Percentiles rank a stretch among this genome's conserved stretches.
These are phyloP conservation scores for Trichoderma atrobrunneum DNA, from an alignment of 2,329 filamentous ascomycete species.

Conservation along the genomic window DNA sequence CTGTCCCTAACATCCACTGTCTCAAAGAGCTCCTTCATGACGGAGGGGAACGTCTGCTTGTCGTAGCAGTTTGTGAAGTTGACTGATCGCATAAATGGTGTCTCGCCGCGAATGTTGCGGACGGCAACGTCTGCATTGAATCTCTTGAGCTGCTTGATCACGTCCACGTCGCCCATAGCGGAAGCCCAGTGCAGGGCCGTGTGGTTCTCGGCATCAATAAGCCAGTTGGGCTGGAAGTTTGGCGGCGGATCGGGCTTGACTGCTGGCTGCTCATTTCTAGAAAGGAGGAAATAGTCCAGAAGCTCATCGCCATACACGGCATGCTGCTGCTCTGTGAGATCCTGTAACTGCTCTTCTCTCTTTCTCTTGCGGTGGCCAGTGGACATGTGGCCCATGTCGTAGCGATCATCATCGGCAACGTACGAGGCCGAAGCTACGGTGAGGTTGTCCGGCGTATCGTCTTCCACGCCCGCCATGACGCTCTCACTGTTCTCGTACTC, in stretches of 20 bases:
- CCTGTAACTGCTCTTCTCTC: slow-evolving; percentile 61
- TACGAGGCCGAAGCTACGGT: slow-evolving; percentile 83
- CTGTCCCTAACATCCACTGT: slow-evolving; percentile 79
- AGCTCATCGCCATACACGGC: slow-evolving; percentile 89
- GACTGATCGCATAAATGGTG: slow-evolving; percentile 89
- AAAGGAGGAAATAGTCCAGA: slow-evolving; percentile 91
- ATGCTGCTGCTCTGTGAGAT: slow-evolving; percentile 75
- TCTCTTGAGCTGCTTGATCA: slow-evolving; percentile 81
- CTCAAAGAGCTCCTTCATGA: slow-evolving; percentile 78
- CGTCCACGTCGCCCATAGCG: slow-evolving; percentile 92
- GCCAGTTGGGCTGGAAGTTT: slow-evolving; percentile 83
- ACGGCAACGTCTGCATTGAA: slow-evolving; percentile 73
- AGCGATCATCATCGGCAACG: slow-evolving; percentile 77
- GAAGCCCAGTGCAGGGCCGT: slow-evolving; percentile 96
- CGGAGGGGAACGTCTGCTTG: slow-evolving; percentile 81
- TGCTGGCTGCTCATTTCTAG: slow-evolving; percentile 72
- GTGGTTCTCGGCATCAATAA: slow-evolving; percentile 91
- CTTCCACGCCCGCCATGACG: slow-evolving; percentile 62
- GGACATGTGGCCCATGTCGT: slow-evolving; percentile 63
- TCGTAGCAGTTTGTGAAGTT: slow-evolving; percentile 97
- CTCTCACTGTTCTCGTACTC: slow-evolving; percentile 63
- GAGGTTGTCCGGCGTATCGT: slow-evolving; percentile 78
- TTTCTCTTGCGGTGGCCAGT: slow-evolving; percentile 73
- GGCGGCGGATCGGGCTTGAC: slow-evolving; percentile 74
- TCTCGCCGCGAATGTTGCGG: slow-evolving; percentile 73